phyloP scores from a whole-genome alignment of 2,329 filamentous ascomycete genomes.

The Keithomyces neogunnii region DNA sequence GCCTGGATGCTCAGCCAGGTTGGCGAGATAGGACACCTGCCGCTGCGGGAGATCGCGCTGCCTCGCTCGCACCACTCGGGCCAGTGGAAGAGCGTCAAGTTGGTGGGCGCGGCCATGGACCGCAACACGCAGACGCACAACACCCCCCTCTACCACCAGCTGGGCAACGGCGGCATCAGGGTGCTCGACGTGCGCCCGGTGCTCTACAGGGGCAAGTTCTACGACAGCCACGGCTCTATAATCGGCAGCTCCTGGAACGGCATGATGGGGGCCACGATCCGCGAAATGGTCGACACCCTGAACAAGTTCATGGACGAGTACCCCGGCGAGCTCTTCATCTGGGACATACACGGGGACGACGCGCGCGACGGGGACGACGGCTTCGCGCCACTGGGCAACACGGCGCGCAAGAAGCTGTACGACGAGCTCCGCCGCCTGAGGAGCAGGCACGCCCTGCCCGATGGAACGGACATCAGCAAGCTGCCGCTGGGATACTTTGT shows the following conservation, averaged over 20 bases:
- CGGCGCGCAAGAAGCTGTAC: constrained; percentile 11
- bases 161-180: constrained; percentile 18
- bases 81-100: constrained; percentile 11
- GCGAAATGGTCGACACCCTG: constrained; percentile 19
- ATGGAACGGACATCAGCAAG: constrained; percentile 16
- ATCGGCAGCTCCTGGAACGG: constrained; percentile 14
- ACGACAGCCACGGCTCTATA: constrained; percentile 13
- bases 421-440: constrained; percentile 13
- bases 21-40: constrained; percentile 15
- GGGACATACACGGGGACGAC: constrained; percentile 17
- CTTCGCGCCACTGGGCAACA: too few species aligned
- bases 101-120: constrained; percentile 5
- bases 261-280: constrained; percentile 14
- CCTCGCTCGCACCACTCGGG: constrained; percentile 24
- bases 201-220: constrained; percentile 3
- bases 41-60: constrained; percentile 21
- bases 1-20: constrained; percentile 23
- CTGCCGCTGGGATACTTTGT: constrained; percentile 18
- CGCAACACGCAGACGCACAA: constrained; percentile 18
- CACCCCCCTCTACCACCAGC: constrained; percentile 14
- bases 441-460: constrained; percentile 13
- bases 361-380: background rate
- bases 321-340: constrained; percentile 26
- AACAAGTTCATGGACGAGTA: constrained; percentile 19
- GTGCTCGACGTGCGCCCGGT: constrained; percentile 21